Conservation (phyloP, 306 rosid species). For the Fragaria iinumae region DNA sequence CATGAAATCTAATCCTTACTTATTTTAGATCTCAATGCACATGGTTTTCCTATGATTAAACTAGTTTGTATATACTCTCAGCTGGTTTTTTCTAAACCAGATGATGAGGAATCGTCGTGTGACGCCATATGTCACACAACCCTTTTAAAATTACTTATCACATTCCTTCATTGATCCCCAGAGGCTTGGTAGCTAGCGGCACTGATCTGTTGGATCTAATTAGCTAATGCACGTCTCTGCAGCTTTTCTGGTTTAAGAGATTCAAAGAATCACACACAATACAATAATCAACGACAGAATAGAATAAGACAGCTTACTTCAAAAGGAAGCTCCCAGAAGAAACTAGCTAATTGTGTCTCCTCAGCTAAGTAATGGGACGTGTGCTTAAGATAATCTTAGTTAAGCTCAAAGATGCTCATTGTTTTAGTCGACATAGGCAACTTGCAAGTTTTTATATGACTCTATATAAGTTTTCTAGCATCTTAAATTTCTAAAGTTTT, state of each 20-base stretch:
- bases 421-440: neutral
- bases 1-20: conserved; percentile 57
- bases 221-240: conserved; percentile 28
- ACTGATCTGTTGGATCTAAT: conserved; percentile 22
- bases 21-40: conserved; percentile 43
- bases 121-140: conserved; percentile 12
- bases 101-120: conserved; percentile 16
- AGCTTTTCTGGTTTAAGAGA: conserved; percentile 6
- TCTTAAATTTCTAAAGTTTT: neutral
- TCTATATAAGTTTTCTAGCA: neutral
- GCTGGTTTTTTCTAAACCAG: conserved; percentile 19
- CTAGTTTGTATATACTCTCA: neutral
- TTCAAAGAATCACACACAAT: neutral
- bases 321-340: conserved; percentile 7
- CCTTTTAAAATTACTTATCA: conserved; percentile 23
- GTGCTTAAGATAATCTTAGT: neutral
- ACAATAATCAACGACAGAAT: neutral
- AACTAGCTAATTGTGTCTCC: neutral
- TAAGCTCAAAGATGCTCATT: conserved; percentile 2
- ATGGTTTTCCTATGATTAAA: conserved; percentile 36
- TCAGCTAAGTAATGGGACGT: neutral
- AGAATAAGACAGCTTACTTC: neutral
- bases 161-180: conserved; percentile 27
- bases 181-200: conserved; percentile 1
- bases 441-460: neutral